These are phyloP conservation scores for Thamnidium elegans DNA, from an alignment of 192 early-diverging fungal species.

Conservation along the genomic window DNA sequence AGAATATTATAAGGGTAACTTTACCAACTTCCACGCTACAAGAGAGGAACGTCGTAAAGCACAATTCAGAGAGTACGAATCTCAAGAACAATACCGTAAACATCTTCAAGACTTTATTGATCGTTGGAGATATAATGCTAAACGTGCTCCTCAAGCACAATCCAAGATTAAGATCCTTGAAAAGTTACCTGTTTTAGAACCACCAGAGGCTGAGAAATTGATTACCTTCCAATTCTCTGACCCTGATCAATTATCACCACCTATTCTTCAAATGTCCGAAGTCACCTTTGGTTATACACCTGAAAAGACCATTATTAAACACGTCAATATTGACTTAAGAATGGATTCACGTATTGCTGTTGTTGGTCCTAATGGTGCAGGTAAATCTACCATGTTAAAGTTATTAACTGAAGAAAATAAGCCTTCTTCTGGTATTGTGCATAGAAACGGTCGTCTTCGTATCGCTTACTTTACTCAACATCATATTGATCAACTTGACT, in stretches of 20 bases:
- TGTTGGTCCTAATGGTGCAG: conserved; percentile 98
- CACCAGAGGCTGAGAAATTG: conserved; percentile 75
- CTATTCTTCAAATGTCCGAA: conserved; percentile 93
- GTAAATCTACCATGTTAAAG: conserved; percentile 96
- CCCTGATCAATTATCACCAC: conserved; percentile 92
- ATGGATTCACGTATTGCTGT: conserved; percentile 98
- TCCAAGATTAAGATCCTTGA: conserved; percentile 97
- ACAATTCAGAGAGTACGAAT: conserved; percentile 92
- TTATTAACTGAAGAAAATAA: conserved; percentile 83
- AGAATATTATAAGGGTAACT: conserved; percentile 96
- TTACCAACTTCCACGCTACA: conserved; percentile 83
- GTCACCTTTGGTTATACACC: conserved; percentile 87
- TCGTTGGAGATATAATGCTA: conserved; percentile 98
- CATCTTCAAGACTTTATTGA: conserved; percentile 99
- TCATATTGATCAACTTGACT: conserved; percentile 95
- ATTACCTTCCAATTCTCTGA: conserved; percentile 90
- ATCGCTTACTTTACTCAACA: conserved; percentile 97
- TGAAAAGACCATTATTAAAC: conserved; percentile 74
- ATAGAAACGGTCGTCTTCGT: conserved; percentile 90
- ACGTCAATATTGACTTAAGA: conserved; percentile 90
- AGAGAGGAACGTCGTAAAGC: conserved; percentile 89
- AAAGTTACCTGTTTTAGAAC: conserved; percentile 89
- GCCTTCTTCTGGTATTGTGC: conserved; percentile 74
- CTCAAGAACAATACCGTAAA: conserved; percentile 89
- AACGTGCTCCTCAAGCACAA: conserved; percentile 95